Evolutionary conservation across 805 yeast genomes (phyloP), one percentile per base, ranked within the genome.

Genomic region (Novakomyces olei): DNA sequence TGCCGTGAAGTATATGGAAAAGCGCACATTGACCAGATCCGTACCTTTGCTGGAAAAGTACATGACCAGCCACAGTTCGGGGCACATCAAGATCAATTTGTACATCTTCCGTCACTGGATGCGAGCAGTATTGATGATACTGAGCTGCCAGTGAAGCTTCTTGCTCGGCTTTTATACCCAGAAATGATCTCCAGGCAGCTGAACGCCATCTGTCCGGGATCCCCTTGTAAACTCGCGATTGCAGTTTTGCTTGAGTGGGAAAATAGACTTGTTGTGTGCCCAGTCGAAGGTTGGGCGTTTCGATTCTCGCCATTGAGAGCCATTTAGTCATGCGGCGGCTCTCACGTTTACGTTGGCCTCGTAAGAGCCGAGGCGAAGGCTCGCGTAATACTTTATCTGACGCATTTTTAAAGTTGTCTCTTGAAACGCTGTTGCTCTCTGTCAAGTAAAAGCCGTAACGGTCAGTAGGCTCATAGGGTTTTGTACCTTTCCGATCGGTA

Each of bases 11-110:
- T 5, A 41, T 41, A 15, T 43, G 34, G 32, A 41, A 41, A 15
- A 41, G 34, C 12, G 37, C 35, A 2, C 44, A 34, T 31, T 41
- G 44, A 15, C 44, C 44, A 10, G 43, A 43, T n/a, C 24, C 27
- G 27, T 40, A 41, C 5, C 44, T 34, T 9, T 35, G 34, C n/a
- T 36, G 34, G 27, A 41, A 41, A 36, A 41, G 26, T n/a, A 41
- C 39, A 17, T 41, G 44, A 9, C 27, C 10, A 22, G 33, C 33
- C 15, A 36, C 33, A 3, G 44, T 41, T 5, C 44, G 40, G 3
- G 44, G 44, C 9, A 41, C 43, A 27, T 41, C 44, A 19, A 41
- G 37, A 22, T 41, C 44, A 29, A 41, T 40, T 22, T 41, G 44
- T 4, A 33, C 30, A 33, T 41, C 44, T 15, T 30, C 22, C n/a